Conservation (phyloP, 805 yeast genomes). For the Vanderwaltozyma polyspora region DNA sequence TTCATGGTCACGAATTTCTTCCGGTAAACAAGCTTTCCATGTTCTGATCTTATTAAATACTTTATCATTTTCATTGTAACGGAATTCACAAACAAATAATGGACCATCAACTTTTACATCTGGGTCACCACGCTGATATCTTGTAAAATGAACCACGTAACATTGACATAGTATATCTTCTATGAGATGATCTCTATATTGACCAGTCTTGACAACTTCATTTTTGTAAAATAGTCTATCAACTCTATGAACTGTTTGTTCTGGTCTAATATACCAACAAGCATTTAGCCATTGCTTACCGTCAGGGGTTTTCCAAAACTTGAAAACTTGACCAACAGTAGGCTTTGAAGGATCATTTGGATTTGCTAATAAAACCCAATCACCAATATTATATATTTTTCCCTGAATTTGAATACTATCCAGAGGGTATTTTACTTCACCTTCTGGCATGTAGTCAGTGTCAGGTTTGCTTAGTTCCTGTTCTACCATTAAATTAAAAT, state of each 20-base stretch:
- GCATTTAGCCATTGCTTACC: constrained; percentile 82
- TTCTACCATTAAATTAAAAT: constrained; percentile 46
- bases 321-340: constrained; percentile 84
- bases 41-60: constrained; percentile 90
- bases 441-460: constrained; percentile 49
- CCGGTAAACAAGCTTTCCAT: constrained; percentile 98
- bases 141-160: constrained; percentile 86
- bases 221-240: constrained; percentile 85
- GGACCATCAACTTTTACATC: constrained; percentile 70
- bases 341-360: constrained; percentile 85
- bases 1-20: constrained; percentile 76
- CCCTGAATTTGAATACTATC: constrained; percentile 65
- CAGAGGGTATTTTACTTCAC: constrained; percentile 61
- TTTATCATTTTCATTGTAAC: constrained; percentile 85
- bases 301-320: constrained; percentile 73
- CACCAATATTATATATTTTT: constrained; percentile 73
- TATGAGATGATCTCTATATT: constrained; percentile 84
- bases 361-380: constrained; percentile 87
- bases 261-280: constrained; percentile 97
- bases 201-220: constrained; percentile 94
- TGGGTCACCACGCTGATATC: constrained; percentile 92
- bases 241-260: constrained; percentile 89
- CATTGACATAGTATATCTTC: constrained; percentile 87
- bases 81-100: constrained; percentile 84
- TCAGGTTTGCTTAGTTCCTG: constrained; percentile 76